Evolutionary conservation across 805 yeast species (phyloP).

Genomic region (Yarrowia bubula): DNA sequence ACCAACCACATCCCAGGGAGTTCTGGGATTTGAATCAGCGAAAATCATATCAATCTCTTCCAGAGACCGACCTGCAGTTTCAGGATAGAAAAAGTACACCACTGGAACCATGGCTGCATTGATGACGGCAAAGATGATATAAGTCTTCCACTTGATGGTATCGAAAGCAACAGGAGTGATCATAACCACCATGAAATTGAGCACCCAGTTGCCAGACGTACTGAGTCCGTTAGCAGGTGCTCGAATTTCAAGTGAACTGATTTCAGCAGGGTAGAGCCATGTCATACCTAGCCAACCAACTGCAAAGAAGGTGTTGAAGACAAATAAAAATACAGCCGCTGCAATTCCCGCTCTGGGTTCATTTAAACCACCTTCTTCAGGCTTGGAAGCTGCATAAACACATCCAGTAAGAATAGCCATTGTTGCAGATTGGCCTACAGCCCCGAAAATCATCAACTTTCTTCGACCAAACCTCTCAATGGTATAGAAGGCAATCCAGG

Average conservation of each 20-base stretch:
- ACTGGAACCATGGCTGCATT: not conserved
- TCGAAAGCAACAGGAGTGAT: not conserved
- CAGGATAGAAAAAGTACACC: not conserved
- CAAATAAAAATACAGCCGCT: not conserved
- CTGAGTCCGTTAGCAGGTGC: not conserved
- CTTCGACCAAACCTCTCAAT: slow-evolving; percentile 62
- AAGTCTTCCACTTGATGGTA: not conserved
- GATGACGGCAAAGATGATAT: not conserved
- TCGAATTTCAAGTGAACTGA: not conserved
- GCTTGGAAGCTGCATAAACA: not conserved
- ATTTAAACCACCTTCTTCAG: not conserved
- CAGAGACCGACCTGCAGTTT: not conserved
- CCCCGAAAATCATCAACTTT: slow-evolving; percentile 64
- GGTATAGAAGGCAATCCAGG: slow-evolving; percentile 49
- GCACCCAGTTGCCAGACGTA: not conserved
- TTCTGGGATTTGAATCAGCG: slow-evolving; percentile 37
- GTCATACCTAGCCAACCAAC: not conserved
- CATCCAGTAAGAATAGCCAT: slow-evolving; percentile 31
- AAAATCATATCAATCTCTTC: not conserved
- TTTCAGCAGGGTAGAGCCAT: not conserved
- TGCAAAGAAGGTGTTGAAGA: not conserved
- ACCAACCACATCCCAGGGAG: slow-evolving; percentile 46
- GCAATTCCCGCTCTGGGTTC: not conserved
- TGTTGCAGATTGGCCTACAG: slow-evolving; percentile 52
- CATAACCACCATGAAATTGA: slow-evolving; percentile 1